A percentile compares a stretch with the other conserved stretches of the same genome.
Evolutionary conservation across 306 rosid species (phyloP).

Genomic region (Begonia fuchsioides): DNA sequence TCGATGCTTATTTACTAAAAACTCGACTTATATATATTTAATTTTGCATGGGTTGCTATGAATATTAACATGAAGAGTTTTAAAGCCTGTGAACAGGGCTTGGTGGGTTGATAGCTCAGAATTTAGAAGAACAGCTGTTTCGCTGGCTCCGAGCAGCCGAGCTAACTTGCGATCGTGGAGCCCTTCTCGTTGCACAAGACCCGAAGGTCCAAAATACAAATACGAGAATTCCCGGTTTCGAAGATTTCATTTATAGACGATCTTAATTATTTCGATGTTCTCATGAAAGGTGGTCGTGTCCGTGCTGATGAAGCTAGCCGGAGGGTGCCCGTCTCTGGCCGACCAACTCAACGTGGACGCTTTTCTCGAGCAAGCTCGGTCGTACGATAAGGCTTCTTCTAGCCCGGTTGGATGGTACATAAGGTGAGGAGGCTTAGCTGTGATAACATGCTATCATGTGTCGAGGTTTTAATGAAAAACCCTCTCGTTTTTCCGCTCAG

Average conservation of each 20-base stretch:
- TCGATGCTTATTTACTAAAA: too few relatives aligned
- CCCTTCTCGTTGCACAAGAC: constrained; percentile 97
- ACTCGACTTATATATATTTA: too few relatives aligned
- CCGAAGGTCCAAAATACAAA: constrained; percentile 43
- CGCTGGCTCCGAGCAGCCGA: constrained; percentile 99
- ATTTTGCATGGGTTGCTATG: too few relatives aligned
- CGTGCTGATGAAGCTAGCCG: constrained; percentile 96
- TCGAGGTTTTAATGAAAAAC: too few relatives aligned
- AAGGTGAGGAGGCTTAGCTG: constrained; percentile 34
- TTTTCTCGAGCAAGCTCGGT: constrained; percentile 94
- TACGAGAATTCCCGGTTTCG: too few relatives aligned
- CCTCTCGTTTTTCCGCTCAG: constrained; percentile 26
- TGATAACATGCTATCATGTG: too few relatives aligned
- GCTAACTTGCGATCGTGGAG: constrained; percentile 96
- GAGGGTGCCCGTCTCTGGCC: constrained; percentile 94
- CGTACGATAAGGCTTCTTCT: constrained; percentile 91
- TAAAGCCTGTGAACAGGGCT: constrained; percentile 36
- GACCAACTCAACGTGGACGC: constrained; percentile 92
- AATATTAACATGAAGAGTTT: too few relatives aligned
- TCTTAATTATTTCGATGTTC: constrained; percentile 19
- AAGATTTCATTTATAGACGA: neutral
- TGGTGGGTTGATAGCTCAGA: constrained; percentile 80
- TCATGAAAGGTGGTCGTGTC: constrained; percentile 95
- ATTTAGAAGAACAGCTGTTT: constrained; percentile 76
- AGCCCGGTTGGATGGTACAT: constrained; percentile 94